Conservation (phyloP, 257 asterid species). For the Capsicum pubescens region DNA sequence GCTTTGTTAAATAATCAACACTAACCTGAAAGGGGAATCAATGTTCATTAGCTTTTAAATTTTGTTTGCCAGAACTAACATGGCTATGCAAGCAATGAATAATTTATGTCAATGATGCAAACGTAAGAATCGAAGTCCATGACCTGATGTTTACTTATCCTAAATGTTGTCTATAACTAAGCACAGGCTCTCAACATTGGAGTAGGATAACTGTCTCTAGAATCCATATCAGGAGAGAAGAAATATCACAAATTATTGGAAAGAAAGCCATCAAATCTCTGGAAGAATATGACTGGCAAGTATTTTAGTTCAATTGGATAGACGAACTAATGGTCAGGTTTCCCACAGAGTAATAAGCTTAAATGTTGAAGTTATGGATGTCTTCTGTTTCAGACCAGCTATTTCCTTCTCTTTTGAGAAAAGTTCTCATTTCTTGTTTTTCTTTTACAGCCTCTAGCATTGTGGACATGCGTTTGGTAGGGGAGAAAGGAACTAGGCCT, state of each 20-base stretch:
- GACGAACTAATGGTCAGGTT: background rate
- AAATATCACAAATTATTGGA: background rate
- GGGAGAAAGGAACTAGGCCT: constrained; percentile 2
- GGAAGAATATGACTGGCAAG: background rate
- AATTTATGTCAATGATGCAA: background rate
- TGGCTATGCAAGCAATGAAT: background rate
- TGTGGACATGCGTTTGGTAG: background rate
- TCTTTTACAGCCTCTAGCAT: background rate
- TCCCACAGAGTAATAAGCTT: background rate
- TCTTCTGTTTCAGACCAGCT: background rate
- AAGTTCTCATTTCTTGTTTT: background rate
- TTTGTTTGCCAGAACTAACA: background rate
- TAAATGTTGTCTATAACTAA: background rate
- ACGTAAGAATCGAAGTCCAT: background rate
- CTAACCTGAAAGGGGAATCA: constrained; percentile 68
- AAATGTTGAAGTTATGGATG: background rate
- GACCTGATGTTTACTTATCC: background rate
- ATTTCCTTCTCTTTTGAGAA: background rate
- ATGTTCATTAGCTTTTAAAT: background rate
- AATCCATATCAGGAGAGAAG: constrained; percentile 4
- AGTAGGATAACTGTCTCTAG: constrained; percentile 8
- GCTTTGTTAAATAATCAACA: constrained; percentile 91
- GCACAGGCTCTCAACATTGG: background rate
- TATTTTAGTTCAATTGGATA: background rate
- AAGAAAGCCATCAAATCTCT: background rate